Base-by-base conservation (phyloP, 1,284 basidiomycete genomes). In the Phellopilus nigrolimitatus region DNA sequence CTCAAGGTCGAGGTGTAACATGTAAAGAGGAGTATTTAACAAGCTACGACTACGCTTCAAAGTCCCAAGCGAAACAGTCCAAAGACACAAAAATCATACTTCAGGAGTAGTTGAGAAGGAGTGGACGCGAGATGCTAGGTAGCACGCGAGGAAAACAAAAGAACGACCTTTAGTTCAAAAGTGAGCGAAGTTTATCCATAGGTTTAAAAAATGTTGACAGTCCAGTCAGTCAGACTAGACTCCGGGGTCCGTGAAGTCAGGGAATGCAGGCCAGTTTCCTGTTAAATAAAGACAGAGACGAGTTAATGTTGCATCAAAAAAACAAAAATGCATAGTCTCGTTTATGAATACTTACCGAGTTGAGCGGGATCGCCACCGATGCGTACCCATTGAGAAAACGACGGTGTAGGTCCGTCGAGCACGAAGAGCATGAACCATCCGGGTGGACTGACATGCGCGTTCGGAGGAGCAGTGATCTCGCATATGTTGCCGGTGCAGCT, bases 351-450 rank as follows among this genome's bases (percentile, higher is more conserved):
- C 51, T 12, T 22, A 52, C 51, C 85, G 5, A 88, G 64, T 42
- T 69, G 15, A 0, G 70, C 74, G 0, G 85, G 86, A 64, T 88
- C 84, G 1, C 84, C 85, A 21, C 84, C 85, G 54, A 88, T 84
- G 15, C 85, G 78, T 13, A 88, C 76, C 81, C 83, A 88, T 10
- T 72, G 65, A 13, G 82, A 81, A 58, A 79, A 73, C 15, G 84
- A 87, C 4, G 85, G 85, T 2, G 84, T 88, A 12, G 83, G 79
- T 0, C 84, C 85, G 51, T 88, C 85, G 27, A 88, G 69, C 40
- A 88, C 69, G 63, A 84, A 88, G 12, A 88, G 62, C 60, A 82
- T 79, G 56, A 78, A 75, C 86, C 85, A 88, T n/a, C 84, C 84
- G 1, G 87, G 84, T 7, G 86, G 86, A 15, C 80, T 80, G 22